phyloP scores from a whole-genome alignment of 2,329 filamentous ascomycete genomes.

The Endocalyx cinctus region DNA sequence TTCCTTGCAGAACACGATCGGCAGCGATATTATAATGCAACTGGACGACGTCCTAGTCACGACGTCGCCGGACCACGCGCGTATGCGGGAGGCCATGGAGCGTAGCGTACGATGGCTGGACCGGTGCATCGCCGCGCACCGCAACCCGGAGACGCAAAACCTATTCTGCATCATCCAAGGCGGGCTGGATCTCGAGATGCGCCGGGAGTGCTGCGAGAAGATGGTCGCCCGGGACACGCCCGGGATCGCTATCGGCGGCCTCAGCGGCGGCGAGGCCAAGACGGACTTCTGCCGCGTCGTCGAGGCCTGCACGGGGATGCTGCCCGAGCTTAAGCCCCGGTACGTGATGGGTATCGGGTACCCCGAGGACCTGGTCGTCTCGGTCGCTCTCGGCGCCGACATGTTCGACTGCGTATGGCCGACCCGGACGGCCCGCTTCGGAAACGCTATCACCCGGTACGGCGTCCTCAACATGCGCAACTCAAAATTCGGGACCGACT shows the following conservation, averaged over 20 bases:
- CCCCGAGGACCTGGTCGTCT: slow-evolving; percentile 91
- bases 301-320: slow-evolving; percentile 72
- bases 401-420: slow-evolving; percentile 99
- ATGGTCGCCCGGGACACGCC: slow-evolving; percentile 92
- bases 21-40: slow-evolving; percentile 99
- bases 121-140: slow-evolving; percentile 86
- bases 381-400: slow-evolving; percentile 88
- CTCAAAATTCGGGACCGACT: slow-evolving; percentile 71
- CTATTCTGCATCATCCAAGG: slow-evolving; percentile 99
- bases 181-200: slow-evolving; percentile 82
- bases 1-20: slow-evolving; percentile 91
- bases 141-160: slow-evolving; percentile 78
- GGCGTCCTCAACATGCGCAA: slow-evolving; percentile 85
- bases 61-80: slow-evolving; percentile 79
- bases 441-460: slow-evolving; percentile 79
- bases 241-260: slow-evolving; percentile 90
- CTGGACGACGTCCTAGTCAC: slow-evolving; percentile 97
- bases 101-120: slow-evolving; percentile 94
- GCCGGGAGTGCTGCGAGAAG: slow-evolving; percentile 73
- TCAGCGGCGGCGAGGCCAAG: slow-evolving; percentile 94
- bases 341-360: slow-evolving; percentile 99
- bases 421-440: slow-evolving; percentile 90
- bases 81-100: slow-evolving; percentile 94
- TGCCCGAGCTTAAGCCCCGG: slow-evolving; percentile 89
- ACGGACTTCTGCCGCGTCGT: slow-evolving; percentile 89